Base-by-base conservation (phyloP, 192 early-diverging fungal genomes). In the Mycoemilia scoparia region DNA sequence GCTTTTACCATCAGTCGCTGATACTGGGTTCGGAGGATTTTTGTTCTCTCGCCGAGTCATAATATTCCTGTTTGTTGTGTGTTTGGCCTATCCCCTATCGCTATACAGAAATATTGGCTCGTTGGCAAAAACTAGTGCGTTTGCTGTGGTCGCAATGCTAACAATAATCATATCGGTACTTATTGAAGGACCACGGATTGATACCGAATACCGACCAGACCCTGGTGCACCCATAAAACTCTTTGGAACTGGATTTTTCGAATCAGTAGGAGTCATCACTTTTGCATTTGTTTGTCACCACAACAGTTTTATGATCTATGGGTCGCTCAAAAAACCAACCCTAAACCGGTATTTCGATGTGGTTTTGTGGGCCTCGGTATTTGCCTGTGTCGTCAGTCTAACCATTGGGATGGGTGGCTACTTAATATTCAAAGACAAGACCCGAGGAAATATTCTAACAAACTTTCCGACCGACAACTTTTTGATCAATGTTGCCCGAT, bases 231-330 rank as follows among this genome's bases (percentile, higher is more conserved):
- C 56, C 5, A 24, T 65, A 7, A 25, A 30, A 19, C 33, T 65
- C 16, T 42, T 18, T 34, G 77, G 72, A n/a, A 49, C 55, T 1
- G 74, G 69, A 15, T 38, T 77, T n/a, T 76, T 80, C 38, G 78
- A 82, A 38, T 77, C 83, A 0, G 77, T 91, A 24, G 84, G 82
- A 1, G 82, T 91, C 2, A 87, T 91, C 7, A 85, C 82, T 41
- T 91, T 91, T 64, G 87, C 88, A 1, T 93, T 88, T 66, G 88
- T 93, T 15, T 93, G 88, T 41, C 88, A 93, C 46, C 88, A 93
- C 59, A 93, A 90, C 51, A 84, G 79, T 22, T 87, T 90, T 44
- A 63, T 93, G 47, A 93, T 93, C 33, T 84, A 79, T 49, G 77
- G 76, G 7, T 82, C 85, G 6, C 50, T 91, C 26, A 60, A 70